Evolutionary conservation across 1,139 yeast species (phyloP).

Genomic region (Tardiomyces depauwii): DNA sequence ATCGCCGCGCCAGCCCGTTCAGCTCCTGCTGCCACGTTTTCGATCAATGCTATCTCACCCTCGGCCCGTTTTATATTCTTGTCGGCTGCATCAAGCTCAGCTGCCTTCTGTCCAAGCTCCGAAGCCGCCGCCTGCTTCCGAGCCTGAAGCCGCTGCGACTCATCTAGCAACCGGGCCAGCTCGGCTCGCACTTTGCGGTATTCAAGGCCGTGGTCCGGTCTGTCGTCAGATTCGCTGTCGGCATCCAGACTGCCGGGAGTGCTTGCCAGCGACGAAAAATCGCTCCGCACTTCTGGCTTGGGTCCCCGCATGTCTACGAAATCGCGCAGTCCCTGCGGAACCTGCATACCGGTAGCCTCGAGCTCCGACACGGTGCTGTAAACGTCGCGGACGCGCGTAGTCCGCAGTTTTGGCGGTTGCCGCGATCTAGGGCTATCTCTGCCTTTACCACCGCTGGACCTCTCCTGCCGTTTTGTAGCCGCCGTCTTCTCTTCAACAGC

Average conservation of each 20-base stretch:
- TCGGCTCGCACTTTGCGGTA: constrained; percentile 1
- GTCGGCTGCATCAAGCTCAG: too few relatives aligned
- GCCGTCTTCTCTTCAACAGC: constrained; percentile 33
- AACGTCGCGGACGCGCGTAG: constrained; percentile 14
- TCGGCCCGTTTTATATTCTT: too few relatives aligned
- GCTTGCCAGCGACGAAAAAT: constrained; percentile 6
- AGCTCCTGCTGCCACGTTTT: too few relatives aligned
- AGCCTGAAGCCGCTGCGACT: constrained; percentile 2
- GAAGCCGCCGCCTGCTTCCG: not conserved
- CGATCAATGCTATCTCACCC: too few relatives aligned
- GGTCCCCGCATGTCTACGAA: constrained; percentile 20
- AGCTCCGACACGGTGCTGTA: constrained; percentile 31
- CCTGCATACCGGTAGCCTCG: constrained; percentile 25
- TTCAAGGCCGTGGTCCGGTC: constrained; percentile 2
- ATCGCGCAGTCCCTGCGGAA: constrained; percentile 27
- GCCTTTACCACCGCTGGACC: not conserved
- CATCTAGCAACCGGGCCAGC: constrained; percentile 6
- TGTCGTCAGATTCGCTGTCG: constrained; percentile 1
- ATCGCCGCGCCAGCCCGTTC: not conserved
- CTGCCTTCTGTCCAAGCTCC: constrained; percentile 2
- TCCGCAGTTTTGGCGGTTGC: constrained; percentile 2
- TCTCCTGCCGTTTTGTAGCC: constrained; percentile 10
- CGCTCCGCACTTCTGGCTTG: constrained; percentile 8
- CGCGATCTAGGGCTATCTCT: not conserved
- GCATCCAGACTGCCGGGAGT: not conserved